Percentiles rank a stretch among this genome's conserved stretches.
Evolutionary conservation across 495 filamentous ascomycete genomes (phyloP).

Genomic region (Saxispiralis lemnorum): DNA sequence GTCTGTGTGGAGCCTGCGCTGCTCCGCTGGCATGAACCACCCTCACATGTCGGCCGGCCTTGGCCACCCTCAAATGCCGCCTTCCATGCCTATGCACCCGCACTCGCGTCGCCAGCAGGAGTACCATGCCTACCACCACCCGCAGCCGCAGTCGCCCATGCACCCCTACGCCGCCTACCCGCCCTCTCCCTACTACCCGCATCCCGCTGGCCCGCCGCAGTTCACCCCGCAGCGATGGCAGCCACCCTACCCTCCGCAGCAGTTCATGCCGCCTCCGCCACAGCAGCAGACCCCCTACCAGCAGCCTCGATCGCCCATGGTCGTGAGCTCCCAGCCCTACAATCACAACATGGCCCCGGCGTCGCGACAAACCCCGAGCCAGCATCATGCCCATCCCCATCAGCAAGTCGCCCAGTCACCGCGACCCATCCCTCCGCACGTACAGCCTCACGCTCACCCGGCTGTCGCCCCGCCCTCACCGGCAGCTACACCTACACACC

Average conservation of each 20-base stretch:
- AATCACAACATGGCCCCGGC: slow-evolving; percentile 18
- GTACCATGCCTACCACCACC: slow-evolving; percentile 19
- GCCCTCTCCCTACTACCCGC: slow-evolving; percentile 19
- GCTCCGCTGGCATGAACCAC: slow-evolving; percentile 7
- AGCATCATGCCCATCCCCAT: slow-evolving; percentile 2
- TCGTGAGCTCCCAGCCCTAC: slow-evolving; percentile 24
- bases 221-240: slow-evolving; percentile 19
- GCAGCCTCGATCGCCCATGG: slow-evolving; percentile 19
- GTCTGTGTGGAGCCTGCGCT: slow-evolving; percentile 5
- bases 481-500: slow-evolving; percentile 2
- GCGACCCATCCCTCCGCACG: background rate
- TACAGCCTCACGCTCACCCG: slow-evolving; percentile 4
- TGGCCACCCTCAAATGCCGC: slow-evolving; percentile 14
- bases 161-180: slow-evolving; percentile 21
- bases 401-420: slow-evolving; percentile 9
- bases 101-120: slow-evolving; percentile 19
- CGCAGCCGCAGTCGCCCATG: slow-evolving; percentile 21
- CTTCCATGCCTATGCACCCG: slow-evolving; percentile 20
- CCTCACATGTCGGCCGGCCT: slow-evolving; percentile 9
- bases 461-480: slow-evolving; percentile 12
- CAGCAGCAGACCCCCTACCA: slow-evolving; percentile 6
- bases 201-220: slow-evolving; percentile 13
- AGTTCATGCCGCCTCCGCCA: slow-evolving; percentile 12
- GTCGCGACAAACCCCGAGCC: slow-evolving; percentile 17
- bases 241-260: slow-evolving; percentile 17